phyloP scores from a whole-genome alignment of 352 stramenopile genomes.

The Pythium rishiriense region DNA sequence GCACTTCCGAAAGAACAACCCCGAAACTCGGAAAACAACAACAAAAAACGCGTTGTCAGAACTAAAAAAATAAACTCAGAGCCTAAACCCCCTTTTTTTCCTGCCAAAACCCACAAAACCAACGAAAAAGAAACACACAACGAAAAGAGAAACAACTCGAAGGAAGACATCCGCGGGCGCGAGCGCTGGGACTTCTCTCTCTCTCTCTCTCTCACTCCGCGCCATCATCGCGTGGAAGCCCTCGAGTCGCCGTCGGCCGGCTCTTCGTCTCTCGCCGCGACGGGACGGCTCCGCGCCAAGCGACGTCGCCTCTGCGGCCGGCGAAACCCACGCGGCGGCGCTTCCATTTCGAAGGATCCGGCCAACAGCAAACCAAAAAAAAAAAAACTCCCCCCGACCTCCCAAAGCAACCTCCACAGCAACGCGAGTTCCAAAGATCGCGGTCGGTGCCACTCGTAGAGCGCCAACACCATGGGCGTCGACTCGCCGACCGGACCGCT shows the following conservation, averaged over 20 bases:
- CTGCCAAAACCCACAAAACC: background rate
- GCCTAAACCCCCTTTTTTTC: background rate
- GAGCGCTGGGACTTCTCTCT: no score
- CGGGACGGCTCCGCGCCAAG: background rate
- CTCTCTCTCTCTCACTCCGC: no score
- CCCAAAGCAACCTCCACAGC: background rate
- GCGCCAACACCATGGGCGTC: background rate
- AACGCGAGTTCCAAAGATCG: background rate
- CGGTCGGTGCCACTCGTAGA: no score
- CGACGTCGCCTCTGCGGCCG: background rate
- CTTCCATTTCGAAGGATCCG: slow-evolving; percentile 1
- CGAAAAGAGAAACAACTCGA: background rate
- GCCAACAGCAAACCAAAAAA: background rate
- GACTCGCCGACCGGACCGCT: no score
- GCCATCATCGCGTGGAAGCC: background rate
- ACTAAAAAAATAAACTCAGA: background rate
- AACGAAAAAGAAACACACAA: slow-evolving; percentile 3
- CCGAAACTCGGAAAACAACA: background rate
- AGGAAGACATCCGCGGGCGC: background rate
- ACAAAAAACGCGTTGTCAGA: background rate
- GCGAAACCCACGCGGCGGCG: background rate
- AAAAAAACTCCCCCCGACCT: background rate
- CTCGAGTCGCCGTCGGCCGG: background rate
- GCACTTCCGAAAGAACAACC: background rate
- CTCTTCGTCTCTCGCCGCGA: background rate